A percentile compares a stretch with the other conserved stretches of the same genome.
Evolutionary conservation across 2,329 filamentous ascomycete species (phyloP).

Genomic region (Xylaria sp.): DNA sequence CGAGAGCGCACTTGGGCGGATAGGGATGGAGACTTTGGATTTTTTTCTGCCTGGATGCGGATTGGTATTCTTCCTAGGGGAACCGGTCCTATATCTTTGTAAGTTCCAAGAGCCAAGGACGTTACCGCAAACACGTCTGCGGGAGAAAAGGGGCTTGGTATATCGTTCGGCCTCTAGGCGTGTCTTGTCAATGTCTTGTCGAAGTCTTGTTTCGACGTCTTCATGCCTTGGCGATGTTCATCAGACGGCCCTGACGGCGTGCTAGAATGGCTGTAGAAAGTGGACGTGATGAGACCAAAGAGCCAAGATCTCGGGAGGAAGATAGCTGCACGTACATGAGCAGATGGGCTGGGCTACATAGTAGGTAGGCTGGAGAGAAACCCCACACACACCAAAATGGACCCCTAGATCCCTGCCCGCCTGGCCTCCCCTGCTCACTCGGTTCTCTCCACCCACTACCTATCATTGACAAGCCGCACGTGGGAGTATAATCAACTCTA

Average conservation of each 20-base stretch:
- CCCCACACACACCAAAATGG: neutral
- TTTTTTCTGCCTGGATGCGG: neutral
- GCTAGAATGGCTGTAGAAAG: neutral
- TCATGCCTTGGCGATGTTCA: constrained; percentile 16
- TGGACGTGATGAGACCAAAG: neutral
- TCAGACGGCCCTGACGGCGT: neutral
- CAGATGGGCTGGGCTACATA: too few relatives aligned
- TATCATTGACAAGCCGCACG: constrained; percentile 25
- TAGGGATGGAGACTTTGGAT: neutral
- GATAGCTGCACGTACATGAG: too few relatives aligned
- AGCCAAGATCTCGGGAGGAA: neutral
- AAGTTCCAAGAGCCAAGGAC: neutral
- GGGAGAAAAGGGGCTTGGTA: neutral
- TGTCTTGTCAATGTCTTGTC: constrained; percentile 9
- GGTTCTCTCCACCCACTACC: neutral
- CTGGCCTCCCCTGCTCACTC: neutral
- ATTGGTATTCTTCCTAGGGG: neutral
- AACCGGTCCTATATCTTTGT: neutral
- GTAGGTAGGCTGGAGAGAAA: neutral
- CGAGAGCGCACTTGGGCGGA: neutral
- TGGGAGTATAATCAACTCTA: constrained; percentile 26
- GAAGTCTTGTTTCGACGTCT: constrained; percentile 19
- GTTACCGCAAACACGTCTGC: neutral
- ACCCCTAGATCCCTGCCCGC: neutral
- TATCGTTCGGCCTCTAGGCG: neutral